Conservation (phyloP, 257 asterid genomes). For the Solanum sejunctum region DNA sequence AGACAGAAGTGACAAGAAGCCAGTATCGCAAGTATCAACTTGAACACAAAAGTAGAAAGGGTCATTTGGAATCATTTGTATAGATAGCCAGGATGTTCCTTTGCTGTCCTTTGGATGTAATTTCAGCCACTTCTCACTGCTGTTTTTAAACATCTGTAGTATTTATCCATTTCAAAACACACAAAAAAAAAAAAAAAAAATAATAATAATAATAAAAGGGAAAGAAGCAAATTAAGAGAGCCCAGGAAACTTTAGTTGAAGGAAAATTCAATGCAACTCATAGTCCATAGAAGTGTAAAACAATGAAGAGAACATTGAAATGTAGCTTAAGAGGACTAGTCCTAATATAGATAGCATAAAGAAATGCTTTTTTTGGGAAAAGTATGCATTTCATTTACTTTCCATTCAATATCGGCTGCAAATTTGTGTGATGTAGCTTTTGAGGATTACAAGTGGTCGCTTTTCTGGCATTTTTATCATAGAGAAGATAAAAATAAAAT, state of each 20-base stretch:
- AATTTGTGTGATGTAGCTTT: background rate
- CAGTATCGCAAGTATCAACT: background rate
- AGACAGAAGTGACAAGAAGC: background rate
- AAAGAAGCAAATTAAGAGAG: background rate
- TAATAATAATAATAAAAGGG: background rate
- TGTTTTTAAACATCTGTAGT: background rate
- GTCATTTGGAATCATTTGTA: background rate
- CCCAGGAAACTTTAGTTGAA: background rate
- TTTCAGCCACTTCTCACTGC: background rate
- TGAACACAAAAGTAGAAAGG: background rate
- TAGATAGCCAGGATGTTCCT: background rate
- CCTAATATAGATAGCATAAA: background rate
- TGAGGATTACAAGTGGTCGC: background rate
- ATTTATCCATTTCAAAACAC: background rate
- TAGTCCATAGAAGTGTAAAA: background rate
- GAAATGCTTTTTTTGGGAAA: background rate
- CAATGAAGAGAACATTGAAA: background rate
- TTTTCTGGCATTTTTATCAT: background rate
- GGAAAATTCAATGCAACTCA: background rate
- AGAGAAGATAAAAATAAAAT: background rate
- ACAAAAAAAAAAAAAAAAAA: background rate
- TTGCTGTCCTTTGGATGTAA: background rate
- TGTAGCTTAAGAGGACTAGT: background rate
- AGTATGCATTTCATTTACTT: background rate
- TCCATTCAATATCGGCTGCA: background rate